Conservation (phyloP, 2,329 filamentous ascomycete genomes). For the Macroventuria anomochaeta region DNA sequence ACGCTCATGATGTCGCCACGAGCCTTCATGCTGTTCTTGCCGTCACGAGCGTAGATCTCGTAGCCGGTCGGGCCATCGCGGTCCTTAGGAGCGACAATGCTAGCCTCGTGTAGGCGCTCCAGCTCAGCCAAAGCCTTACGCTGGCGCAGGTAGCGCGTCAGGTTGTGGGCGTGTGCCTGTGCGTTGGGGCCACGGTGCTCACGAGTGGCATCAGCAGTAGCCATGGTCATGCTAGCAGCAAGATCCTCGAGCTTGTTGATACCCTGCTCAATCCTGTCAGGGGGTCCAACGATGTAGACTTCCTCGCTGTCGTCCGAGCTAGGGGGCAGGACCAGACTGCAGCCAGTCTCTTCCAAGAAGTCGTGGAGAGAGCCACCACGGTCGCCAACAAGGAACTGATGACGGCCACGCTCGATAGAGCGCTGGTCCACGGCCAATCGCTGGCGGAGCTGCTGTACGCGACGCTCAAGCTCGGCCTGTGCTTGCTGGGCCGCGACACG, state of each 20-base stretch:
- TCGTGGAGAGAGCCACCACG: constrained; percentile 80
- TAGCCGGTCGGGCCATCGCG: constrained; percentile 76
- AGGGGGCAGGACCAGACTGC: constrained; percentile 81
- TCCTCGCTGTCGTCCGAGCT: constrained; percentile 78
- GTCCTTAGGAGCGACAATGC: constrained; percentile 80
- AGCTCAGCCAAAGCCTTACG: constrained; percentile 82
- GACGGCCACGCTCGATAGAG: constrained; percentile 82
- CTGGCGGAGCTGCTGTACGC: constrained; percentile 75
- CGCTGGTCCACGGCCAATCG: constrained; percentile 80
- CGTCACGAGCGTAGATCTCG: constrained; percentile 87
- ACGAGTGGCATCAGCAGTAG: constrained; percentile 80
- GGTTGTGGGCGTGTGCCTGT: constrained; percentile 78
- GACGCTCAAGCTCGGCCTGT: constrained; percentile 79
- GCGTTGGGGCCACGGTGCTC: constrained; percentile 79
- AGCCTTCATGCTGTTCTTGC: constrained; percentile 80
- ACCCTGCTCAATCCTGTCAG: constrained; percentile 74
- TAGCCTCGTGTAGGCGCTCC: constrained; percentile 80
- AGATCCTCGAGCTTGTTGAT: constrained; percentile 86
- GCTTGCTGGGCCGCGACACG: constrained; percentile 80
- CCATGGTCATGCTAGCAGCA: constrained; percentile 84
- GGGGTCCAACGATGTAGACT: constrained; percentile 82
- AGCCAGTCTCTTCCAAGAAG: constrained; percentile 90
- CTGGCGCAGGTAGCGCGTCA: constrained; percentile 86
- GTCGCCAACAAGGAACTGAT: constrained; percentile 94
- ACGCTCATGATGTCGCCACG: constrained; percentile 77